Evolutionary conservation across 805 yeast genomes (phyloP), one percentile per base, ranked within the genome.

Genomic region (Lipomyces starkeyi): DNA sequence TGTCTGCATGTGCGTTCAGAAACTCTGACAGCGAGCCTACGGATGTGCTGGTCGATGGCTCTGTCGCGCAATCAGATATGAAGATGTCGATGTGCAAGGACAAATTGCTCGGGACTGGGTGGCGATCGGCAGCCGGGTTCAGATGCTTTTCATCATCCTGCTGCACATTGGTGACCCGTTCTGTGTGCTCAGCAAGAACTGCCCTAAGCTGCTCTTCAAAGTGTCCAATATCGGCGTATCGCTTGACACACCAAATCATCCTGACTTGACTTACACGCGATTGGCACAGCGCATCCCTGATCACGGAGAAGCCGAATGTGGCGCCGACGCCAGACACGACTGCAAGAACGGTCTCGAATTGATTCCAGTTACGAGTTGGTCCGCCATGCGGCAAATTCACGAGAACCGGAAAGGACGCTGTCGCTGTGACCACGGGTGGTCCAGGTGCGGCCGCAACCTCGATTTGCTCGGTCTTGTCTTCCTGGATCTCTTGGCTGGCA

Each of bases 331-430:
- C 87, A 3, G 83, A 81, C 13, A 78, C 78, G 20, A 84, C 66
- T 52, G 84, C 80, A 2, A 80, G 61, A 11, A 76, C 77, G 14
- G 81, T 68, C 60, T 84, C 85, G 71, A 84, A 85, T 8, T 80
- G 76, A 9, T 77, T 73, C 40, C 83, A 75, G 3, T 83, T 81
- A 64, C 83, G 84, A 53, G 77, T 77, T 20, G 76, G 73, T 2
- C 81, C 84, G 0, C 86, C 86, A 67, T 78, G 80, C 0, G 87
- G 87, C 0, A 87, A 87, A 43, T 78, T 78, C 52, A 84, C 75
- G 2, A 76, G 63, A 0, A 81, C 83, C 57, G 80, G 81, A 66
- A 83, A 56, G 40, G 47, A 25, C 35, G 47, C 22, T 3, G 7
- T n/a, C 27, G 57, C 49, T 8, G 14, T 11, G 22, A 17, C 37